Percentiles rank a stretch among this genome's conserved stretches.
These are phyloP conservation scores for Barnettozyma sp. DNA, from an alignment of 805 yeast species.

Conservation along the genomic window DNA sequence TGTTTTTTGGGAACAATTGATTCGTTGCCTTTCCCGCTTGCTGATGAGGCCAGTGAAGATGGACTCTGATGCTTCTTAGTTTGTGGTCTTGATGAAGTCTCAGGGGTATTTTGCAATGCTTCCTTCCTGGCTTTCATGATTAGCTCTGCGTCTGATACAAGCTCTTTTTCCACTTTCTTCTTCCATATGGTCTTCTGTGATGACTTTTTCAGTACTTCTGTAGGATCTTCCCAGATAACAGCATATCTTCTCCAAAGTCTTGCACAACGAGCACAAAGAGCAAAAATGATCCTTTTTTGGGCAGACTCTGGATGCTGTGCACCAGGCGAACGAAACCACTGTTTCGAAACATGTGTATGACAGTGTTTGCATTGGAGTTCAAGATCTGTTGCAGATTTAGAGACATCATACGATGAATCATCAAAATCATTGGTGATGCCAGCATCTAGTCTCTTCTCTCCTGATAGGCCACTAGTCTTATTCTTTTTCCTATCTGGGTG, in stretches of 20 bases:
- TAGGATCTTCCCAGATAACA: constrained; percentile 76
- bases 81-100: constrained; percentile 5
- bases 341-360: constrained; percentile 42
- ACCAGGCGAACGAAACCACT: constrained; percentile 68
- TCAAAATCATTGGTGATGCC: constrained; percentile 40
- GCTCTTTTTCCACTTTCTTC: constrained; percentile 59
- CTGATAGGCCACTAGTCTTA: constrained; percentile 26
- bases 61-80: constrained; percentile 20
- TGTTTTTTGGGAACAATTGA: neutral
- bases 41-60: constrained; percentile 1
- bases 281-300: constrained; percentile 36
- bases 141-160: constrained; percentile 51
- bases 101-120: neutral
- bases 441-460: constrained; percentile 14
- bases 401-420: constrained; percentile 62
- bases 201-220: constrained; percentile 48
- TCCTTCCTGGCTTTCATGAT: constrained; percentile 41
- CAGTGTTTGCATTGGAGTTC: constrained; percentile 70
- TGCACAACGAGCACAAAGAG: constrained; percentile 82
- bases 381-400: constrained; percentile 33
- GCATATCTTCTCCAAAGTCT: constrained; percentile 88
- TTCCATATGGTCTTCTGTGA: constrained; percentile 45
- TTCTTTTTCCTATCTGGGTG: constrained; percentile 68
- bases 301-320: constrained; percentile 31
- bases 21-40: neutral